Base-by-base conservation (phyloP, 1,284 basidiomycete genomes). In the Trichosporon sp. region DNA sequence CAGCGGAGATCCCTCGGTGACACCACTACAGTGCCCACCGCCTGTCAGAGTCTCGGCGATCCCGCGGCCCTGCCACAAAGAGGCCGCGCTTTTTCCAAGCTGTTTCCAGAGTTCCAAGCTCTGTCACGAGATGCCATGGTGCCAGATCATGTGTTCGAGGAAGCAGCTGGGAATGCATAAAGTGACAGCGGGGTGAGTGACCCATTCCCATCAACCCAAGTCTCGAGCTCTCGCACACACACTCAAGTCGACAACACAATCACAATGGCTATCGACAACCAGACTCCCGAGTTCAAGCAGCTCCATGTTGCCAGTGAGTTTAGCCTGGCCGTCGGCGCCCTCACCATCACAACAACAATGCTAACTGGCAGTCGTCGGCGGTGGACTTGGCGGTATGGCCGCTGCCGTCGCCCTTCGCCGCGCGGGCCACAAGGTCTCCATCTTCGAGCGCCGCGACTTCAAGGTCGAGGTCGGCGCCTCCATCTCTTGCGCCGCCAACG, bases 381-480 rank as follows among this genome's bases (percentile, higher is more conserved):
- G 75, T 42, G 79, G 79, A 34, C 74, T 80, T 31, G 75, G 74
- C 13, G 79, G 78, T 23, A 68, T 76, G 64, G 70, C 77, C 15
- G 73, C 76, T 13, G 78, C 79, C 1, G 70, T 80, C 6, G 71
- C 77, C 7, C 75, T 80, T 2, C 76, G 79, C 13, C 73, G 78
- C 18, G 75, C 76, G 1, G 79, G 79, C 25, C 76, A 79, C 68
- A 70, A 69, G 62, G 76, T 78, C 44, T 72, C 70, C 18, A 74
- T 78, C 71, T 80, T 75, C 66, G 79, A 80, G 68, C 75, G 78
- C 13, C 74, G 77, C 44, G 75, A 77, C 74, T 76, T 78, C 70
- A 73, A 74, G 38, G 74, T 75, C 53, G 79, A 81, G 65, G 79
- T 81, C 31, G 79, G 79, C 34, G 76, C 77, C 21, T 78, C 77